These are phyloP conservation scores for Trichomonas vaginalis DNA, from an alignment of 208 protist genomes.

Conservation along the genomic window DNA sequence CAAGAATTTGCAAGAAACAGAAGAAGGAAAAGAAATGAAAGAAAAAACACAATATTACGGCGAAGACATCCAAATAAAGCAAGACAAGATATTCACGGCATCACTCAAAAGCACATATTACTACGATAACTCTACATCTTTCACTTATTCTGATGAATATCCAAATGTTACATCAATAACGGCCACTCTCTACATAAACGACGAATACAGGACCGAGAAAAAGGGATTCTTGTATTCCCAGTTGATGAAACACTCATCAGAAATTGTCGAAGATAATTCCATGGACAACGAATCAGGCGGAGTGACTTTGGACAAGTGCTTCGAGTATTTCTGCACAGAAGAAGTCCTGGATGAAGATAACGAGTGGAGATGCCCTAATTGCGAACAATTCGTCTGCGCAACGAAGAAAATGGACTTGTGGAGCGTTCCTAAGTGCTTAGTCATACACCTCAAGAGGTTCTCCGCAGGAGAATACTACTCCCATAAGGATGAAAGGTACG, in stretches of 20 bases:
- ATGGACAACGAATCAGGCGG: too few species aligned
- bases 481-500: neutral
- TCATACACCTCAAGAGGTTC: neutral
- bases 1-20: neutral
- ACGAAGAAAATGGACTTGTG: neutral
- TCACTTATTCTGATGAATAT: neutral
- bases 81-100: neutral
- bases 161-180: neutral
- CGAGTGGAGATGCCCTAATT: neutral
- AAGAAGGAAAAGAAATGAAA: neutral
- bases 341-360: constrained; percentile 1
- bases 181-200: neutral
- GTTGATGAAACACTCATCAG: neutral
- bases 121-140: neutral
- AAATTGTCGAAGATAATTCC: neutral
- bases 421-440: neutral
- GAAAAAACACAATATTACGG: neutral
- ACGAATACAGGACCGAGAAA: neutral
- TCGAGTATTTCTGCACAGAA: neutral
- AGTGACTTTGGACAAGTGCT: neutral
- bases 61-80: neutral
- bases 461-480: neutral
- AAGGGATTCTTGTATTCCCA: neutral
- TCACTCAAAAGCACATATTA: neutral
- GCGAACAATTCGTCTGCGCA: neutral